Evolutionary conservation across 352 stramenopile species (phyloP).

Genomic region (Phytophthora constricta): DNA sequence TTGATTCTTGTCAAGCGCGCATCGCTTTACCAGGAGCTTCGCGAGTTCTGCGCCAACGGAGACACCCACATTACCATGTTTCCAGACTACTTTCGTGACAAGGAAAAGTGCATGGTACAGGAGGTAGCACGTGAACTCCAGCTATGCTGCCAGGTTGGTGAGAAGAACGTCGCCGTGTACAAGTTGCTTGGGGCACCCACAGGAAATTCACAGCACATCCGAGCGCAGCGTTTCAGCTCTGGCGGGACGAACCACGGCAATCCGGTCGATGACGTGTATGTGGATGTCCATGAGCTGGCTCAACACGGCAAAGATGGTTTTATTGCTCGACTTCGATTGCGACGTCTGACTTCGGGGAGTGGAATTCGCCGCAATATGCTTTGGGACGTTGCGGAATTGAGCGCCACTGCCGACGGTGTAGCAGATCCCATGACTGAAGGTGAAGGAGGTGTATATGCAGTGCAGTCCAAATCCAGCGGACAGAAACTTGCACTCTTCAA

Average conservation of each 20-base stretch:
- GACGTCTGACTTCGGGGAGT: conserved; percentile 60
- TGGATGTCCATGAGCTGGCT: conserved; percentile 72
- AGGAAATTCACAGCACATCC: conserved; percentile 27
- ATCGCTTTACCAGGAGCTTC: conserved; percentile 66
- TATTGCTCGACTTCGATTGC: conserved; percentile 62
- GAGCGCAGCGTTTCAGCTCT: conserved; percentile 13
- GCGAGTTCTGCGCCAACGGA: conserved; percentile 53
- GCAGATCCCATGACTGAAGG: conserved; percentile 66
- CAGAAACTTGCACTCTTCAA: conserved; percentile 88
- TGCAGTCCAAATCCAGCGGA: conserved; percentile 68
- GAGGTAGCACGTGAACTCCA: conserved; percentile 56
- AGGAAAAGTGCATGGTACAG: conserved; percentile 66
- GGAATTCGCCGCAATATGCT: conserved; percentile 78
- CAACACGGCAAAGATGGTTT: conserved; percentile 81
- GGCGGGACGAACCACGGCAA: conserved; percentile 8
- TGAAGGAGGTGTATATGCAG: conserved; percentile 75
- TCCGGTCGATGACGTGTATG: conserved; percentile 63
- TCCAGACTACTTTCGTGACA: conserved; percentile 64
- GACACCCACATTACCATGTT: conserved; percentile 69
- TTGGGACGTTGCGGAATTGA: conserved; percentile 75
- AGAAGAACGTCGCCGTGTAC: conserved; percentile 66
- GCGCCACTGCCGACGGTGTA: conserved; percentile 53
- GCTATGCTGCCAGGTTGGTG: conserved; percentile 67
- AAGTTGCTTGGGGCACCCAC: conserved; percentile 38
- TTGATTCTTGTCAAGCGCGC: conserved; percentile 39